Evolutionary conservation across 768 basidiomycete genomes (phyloP), one percentile per base, ranked within the genome.

Genomic region (Xerocomellus chrysenteron): DNA sequence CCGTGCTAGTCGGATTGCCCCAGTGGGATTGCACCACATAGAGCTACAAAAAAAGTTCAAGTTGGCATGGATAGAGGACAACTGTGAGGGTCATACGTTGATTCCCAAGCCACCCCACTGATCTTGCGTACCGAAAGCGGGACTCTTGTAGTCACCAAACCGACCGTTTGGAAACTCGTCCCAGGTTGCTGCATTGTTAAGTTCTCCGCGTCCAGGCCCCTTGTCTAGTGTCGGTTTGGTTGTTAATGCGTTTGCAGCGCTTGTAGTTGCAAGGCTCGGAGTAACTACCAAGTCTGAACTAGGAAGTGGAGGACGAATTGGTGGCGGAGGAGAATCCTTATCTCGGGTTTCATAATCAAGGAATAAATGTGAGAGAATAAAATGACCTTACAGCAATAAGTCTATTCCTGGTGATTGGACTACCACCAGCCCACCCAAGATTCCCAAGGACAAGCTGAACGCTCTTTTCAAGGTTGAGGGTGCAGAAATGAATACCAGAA

Each of bases 101-200:
- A 88, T 76, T 43, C 78, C 80, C 12, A 82, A 79, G 37, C 86
- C 85, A 53, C 90, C 88, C 89, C 90, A 94, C 3, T 79, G 87
- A 58, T 86, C 87, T 65, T 83, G 85, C 35, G 78, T 77, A 45
- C 97, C 97, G 63, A 89, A 99, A 1, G 97, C 97, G 21, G 97
- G 97, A 76, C 93, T 96, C 66, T 97, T 92, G 69, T 90, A 92
- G 71, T 98, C 97, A 58, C 97, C 97, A 71, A 98, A 98, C 11
- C 97, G 88, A 36, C 97, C 97, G 68, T 99, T 99, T 8, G 97
- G 97, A 70, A 98, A 98, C 66, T 99, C 97, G 65, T 94, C 92
- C 92, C 92, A 94, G 19, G 84, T 84, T 2, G 86, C 81, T 0
- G 88, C 88, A 60, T 87, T 82, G 65, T 88, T 91, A 8, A 87